phyloP scores from a whole-genome alignment of 441 rosid genomes.

The Euphorbia corollata region DNA sequence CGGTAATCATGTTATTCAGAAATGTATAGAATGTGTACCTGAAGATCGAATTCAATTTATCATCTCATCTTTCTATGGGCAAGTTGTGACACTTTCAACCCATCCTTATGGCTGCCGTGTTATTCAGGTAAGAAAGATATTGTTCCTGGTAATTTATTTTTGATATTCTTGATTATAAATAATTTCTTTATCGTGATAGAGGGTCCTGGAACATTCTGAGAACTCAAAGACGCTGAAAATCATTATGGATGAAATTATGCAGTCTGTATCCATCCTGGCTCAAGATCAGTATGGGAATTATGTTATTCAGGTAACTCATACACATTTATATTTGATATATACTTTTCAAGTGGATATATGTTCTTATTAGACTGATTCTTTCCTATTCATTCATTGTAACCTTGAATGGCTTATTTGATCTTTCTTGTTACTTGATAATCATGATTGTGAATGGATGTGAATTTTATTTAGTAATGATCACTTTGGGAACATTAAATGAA shows the following conservation, averaged over 20 bases:
- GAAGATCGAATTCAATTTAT: constrained; percentile 71
- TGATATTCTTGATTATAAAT: constrained; percentile 12
- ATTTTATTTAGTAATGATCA: background rate
- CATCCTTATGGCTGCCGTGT: constrained; percentile 97
- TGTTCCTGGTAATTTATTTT: constrained; percentile 14
- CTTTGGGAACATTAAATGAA: background rate
- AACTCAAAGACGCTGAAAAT: constrained; percentile 50
- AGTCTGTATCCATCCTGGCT: constrained; percentile 60
- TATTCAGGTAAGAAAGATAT: constrained; percentile 53
- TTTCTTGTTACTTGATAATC: constrained; percentile 1
- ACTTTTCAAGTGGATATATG: background rate
- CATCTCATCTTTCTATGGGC: constrained; percentile 69
- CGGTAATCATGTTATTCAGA: constrained; percentile 95
- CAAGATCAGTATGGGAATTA: constrained; percentile 95
- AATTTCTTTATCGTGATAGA: constrained; percentile 36
- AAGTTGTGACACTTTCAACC: constrained; percentile 72
- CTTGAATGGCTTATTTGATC: background rate
- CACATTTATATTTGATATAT: background rate
- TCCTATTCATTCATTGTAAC: background rate
- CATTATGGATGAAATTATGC: constrained; percentile 81
- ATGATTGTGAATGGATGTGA: background rate
- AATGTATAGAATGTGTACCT: constrained; percentile 84
- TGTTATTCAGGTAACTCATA: constrained; percentile 71
- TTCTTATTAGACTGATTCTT: background rate
- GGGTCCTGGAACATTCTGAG: constrained; percentile 80